phyloP scores from a whole-genome alignment of 768 basidiomycete species.

The Trametes sanguinea region DNA sequence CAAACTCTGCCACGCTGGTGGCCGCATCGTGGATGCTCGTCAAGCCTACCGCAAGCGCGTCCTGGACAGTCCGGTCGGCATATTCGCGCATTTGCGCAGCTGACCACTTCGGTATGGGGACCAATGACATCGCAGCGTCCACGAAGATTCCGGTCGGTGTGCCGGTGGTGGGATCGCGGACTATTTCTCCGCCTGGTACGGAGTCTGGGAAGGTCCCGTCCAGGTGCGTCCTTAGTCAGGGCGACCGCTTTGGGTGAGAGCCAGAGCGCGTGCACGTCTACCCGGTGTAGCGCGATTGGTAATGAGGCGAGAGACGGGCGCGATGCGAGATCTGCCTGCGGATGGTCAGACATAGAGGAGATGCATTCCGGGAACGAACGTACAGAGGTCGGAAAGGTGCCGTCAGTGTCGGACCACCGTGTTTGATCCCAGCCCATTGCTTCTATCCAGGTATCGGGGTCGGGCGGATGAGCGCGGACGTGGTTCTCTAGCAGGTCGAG shows the following conservation, averaged over 20 bases:
- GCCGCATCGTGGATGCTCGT: slow-evolving; percentile 88
- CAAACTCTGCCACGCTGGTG: slow-evolving; percentile 50
- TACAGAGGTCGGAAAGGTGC: slow-evolving; percentile 74
- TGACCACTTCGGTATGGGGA: slow-evolving; percentile 66
- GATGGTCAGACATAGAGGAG: background rate
- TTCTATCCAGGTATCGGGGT: slow-evolving; percentile 68
- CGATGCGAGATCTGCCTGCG: slow-evolving; percentile 68
- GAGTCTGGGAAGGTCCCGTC: slow-evolving; percentile 39
- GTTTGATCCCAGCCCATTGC: slow-evolving; percentile 97
- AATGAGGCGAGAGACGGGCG: slow-evolving; percentile 69
- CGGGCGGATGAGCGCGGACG: slow-evolving; percentile 55
- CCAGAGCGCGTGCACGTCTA: slow-evolving; percentile 89
- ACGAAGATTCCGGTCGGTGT: slow-evolving; percentile 80
- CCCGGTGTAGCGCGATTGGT: slow-evolving; percentile 70
- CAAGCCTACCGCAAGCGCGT: slow-evolving; percentile 78
- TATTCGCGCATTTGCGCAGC: slow-evolving; percentile 57
- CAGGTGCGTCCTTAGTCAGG: slow-evolving; percentile 53
- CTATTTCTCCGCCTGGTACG: slow-evolving; percentile 67
- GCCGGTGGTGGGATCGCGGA: slow-evolving; percentile 55
- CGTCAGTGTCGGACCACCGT: slow-evolving; percentile 52
- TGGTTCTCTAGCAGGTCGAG: slow-evolving; percentile 60
- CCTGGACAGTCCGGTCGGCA: slow-evolving; percentile 61
- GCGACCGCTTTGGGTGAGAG: slow-evolving; percentile 75
- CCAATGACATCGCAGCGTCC: slow-evolving; percentile 84
- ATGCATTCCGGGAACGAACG: slow-evolving; percentile 15